A percentile compares a stretch with the other conserved stretches of the same genome.
Conservation (phyloP, 2,329 filamentous ascomycete genomes). For the Diaporthe aspalathi region DNA sequence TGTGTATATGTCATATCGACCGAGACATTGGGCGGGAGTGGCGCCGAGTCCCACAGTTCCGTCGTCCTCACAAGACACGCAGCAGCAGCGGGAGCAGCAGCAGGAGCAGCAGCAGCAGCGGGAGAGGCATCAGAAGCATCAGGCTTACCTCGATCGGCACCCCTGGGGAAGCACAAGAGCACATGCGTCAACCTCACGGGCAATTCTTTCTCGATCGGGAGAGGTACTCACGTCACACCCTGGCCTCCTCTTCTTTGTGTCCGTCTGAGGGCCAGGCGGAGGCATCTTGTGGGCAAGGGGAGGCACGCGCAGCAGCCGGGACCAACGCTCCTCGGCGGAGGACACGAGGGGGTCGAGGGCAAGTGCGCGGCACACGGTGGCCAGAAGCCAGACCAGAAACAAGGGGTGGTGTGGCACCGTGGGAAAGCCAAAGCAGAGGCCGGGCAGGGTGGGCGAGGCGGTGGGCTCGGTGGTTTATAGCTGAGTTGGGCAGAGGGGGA, state of each 20-base stretch:
- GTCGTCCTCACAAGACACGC: too few species aligned
- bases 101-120: background rate
- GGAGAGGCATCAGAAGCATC: too few species aligned
- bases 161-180: slow-evolving; percentile 3
- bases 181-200: slow-evolving; percentile 10
- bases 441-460: background rate
- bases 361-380: slow-evolving; percentile 16
- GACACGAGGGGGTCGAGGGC: slow-evolving; percentile 4
- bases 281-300: slow-evolving; percentile 21
- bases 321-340: background rate
- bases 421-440: background rate
- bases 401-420: background rate
- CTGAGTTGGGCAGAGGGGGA: slow-evolving; percentile 17
- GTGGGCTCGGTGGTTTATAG: slow-evolving; percentile 22
- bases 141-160: slow-evolving; percentile 20
- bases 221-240: slow-evolving; percentile 13
- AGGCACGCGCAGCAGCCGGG: background rate
- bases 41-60: slow-evolving; percentile 11
- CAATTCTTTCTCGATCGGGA: slow-evolving; percentile 13
- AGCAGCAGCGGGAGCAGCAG: too few species aligned
- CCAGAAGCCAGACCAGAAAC: slow-evolving; percentile 7
- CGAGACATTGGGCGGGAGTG: background rate
- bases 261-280: slow-evolving; percentile 8
- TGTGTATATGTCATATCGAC: background rate
- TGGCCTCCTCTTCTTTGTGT: slow-evolving; percentile 25